Evolutionary conservation across 192 early-diverging fungal species (phyloP).

Genomic region (Endogone sp.): DNA sequence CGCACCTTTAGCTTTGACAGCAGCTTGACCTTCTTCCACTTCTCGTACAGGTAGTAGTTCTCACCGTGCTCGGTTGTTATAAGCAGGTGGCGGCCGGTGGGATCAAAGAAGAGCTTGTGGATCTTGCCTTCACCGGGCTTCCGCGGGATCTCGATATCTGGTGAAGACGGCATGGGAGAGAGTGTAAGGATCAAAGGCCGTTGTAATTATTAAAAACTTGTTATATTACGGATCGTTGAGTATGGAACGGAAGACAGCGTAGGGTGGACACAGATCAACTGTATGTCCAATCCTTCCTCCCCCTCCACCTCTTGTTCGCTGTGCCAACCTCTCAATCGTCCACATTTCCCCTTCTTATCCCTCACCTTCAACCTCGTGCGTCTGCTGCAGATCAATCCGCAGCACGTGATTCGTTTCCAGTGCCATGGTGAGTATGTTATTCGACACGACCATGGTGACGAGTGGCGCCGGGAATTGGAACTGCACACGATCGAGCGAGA

Average conservation of each 20-base stretch:
- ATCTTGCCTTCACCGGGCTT: slow-evolving; percentile 56
- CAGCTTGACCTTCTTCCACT: slow-evolving; percentile 81
- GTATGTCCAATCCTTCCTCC: too few relatives aligned
- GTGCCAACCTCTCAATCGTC: too few relatives aligned
- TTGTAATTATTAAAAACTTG: neutral
- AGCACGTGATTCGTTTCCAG: slow-evolving; percentile 71
- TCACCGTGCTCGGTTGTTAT: slow-evolving; percentile 87
- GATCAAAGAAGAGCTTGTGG: slow-evolving; percentile 80
- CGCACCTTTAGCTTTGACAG: slow-evolving; percentile 75
- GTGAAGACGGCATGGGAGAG: neutral
- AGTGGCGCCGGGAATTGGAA: slow-evolving; percentile 80
- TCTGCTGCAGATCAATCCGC: slow-evolving; percentile 87
- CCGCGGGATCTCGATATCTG: slow-evolving; percentile 72
- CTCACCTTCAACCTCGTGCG: slow-evolving; percentile 72
- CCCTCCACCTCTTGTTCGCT: too few relatives aligned
- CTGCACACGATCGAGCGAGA: slow-evolving; percentile 85
- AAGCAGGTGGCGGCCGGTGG: slow-evolving; percentile 84
- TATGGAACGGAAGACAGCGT: too few relatives aligned
- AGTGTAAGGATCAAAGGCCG: slow-evolving; percentile 1
- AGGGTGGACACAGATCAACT: too few relatives aligned
- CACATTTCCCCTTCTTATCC: too few relatives aligned
- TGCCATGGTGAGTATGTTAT: slow-evolving; percentile 80
- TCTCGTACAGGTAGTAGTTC: slow-evolving; percentile 84
- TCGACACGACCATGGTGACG: slow-evolving; percentile 72
- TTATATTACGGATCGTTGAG: too few relatives aligned